These are phyloP conservation scores for Entonaema liquescens DNA, from an alignment of 495 filamentous ascomycete genomes.

Conservation along the genomic window DNA sequence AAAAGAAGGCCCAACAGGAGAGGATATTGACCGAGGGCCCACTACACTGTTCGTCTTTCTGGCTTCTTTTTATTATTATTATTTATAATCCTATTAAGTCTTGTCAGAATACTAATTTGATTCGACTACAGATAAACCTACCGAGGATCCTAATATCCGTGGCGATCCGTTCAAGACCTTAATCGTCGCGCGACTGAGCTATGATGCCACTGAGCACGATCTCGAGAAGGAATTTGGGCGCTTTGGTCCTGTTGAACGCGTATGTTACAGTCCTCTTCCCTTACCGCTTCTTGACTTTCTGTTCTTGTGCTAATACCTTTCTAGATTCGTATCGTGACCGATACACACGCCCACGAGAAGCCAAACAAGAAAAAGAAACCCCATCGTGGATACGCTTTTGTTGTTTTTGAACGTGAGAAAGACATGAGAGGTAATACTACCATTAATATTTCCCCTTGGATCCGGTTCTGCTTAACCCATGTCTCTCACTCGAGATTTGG, in stretches of 20 bases:
- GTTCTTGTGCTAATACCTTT: slow-evolving; percentile 28
- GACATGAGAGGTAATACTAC: slow-evolving; percentile 95
- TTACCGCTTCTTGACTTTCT: neutral
- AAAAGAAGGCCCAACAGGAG: slow-evolving; percentile 74
- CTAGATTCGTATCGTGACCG: slow-evolving; percentile 86
- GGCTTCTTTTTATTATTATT: slow-evolving; percentile 14
- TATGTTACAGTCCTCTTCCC: slow-evolving; percentile 54
- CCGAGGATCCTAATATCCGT: slow-evolving; percentile 81
- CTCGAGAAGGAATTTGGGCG: slow-evolving; percentile 93
- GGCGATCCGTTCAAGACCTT: slow-evolving; percentile 96
- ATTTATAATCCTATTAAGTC: slow-evolving; percentile 3
- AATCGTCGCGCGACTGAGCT: slow-evolving; percentile 89
- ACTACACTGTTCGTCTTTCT: slow-evolving; percentile 67
- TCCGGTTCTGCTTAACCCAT: slow-evolving; percentile 50
- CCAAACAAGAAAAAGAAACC: slow-evolving; percentile 82
- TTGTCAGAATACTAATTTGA: slow-evolving; percentile 1
- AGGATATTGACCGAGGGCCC: slow-evolving; percentile 72
- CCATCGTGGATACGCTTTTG: slow-evolving; percentile 92
- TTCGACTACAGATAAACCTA: slow-evolving; percentile 67
- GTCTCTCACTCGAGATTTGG: slow-evolving; percentile 53
- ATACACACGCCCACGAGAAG: slow-evolving; percentile 71
- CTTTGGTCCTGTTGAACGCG: slow-evolving; percentile 93
- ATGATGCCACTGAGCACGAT: slow-evolving; percentile 87
- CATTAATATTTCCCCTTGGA: slow-evolving; percentile 48
- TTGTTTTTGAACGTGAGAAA: slow-evolving; percentile 96